These are phyloP conservation scores for Saccharum hybrid DNA, from an alignment of 202 grass and related monocot species.

Conservation along the genomic window DNA sequence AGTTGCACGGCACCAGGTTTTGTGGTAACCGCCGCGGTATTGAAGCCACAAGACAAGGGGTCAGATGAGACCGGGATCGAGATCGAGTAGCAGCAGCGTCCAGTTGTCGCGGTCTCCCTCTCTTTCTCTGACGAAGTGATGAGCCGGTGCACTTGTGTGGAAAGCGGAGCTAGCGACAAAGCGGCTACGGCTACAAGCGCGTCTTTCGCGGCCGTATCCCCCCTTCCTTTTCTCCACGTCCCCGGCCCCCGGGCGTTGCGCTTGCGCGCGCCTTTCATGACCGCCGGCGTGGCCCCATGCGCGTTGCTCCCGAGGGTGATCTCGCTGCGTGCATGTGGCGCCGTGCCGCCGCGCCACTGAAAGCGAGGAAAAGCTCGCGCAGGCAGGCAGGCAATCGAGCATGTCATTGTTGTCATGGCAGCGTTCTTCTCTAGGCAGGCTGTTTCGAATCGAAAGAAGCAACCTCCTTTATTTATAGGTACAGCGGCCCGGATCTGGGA, in stretches of 20 bases:
- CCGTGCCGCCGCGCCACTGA: neutral
- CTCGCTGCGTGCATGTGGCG: neutral
- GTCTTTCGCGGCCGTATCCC: slow-evolving; percentile 33
- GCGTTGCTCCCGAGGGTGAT: slow-evolving; percentile 27
- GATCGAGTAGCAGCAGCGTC: neutral
- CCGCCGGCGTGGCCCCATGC: neutral
- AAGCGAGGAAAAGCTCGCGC: slow-evolving; percentile 23
- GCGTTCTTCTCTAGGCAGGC: neutral
- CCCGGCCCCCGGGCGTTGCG: neutral
- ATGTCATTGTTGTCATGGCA: neutral
- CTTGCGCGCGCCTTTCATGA: slow-evolving; percentile 26
- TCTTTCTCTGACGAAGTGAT: neutral
- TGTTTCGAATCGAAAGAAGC: neutral
- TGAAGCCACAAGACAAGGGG: neutral
- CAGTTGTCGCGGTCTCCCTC: neutral
- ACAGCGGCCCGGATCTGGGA: no score
- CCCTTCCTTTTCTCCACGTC: neutral
- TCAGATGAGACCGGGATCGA: neutral
- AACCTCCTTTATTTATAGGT: no score
- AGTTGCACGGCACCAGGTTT: slow-evolving; percentile 4
- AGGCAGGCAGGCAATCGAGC: neutral
- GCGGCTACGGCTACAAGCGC: neutral
- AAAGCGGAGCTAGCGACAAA: neutral
- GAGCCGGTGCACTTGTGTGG: neutral
- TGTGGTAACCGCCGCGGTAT: neutral